phyloP scores from a whole-genome alignment of 225 moss, liverwort and hornwort species.

The Physcomitrellopsis africana region DNA sequence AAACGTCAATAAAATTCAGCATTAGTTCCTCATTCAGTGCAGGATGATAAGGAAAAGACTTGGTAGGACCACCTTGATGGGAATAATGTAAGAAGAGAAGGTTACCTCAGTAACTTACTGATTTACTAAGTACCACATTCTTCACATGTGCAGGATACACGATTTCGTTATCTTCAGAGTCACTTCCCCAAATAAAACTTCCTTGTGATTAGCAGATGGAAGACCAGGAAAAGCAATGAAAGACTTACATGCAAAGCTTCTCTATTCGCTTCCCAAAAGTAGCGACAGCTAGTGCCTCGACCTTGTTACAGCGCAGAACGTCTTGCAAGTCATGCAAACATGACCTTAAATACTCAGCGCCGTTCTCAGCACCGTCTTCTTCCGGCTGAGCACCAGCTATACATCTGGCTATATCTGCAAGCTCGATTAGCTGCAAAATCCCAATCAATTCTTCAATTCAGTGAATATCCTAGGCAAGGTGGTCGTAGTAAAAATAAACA shows the following conservation, averaged over 20 bases:
- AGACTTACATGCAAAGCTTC: conserved; percentile 74
- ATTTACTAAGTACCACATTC: conserved; percentile 6
- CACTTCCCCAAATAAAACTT: background rate
- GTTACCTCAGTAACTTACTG: conserved; percentile 1
- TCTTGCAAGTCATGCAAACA: conserved; percentile 97
- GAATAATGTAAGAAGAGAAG: background rate
- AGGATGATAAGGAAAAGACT: background rate
- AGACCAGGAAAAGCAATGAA: conserved; percentile 7
- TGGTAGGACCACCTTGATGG: conserved; percentile 1
- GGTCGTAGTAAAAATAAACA: background rate
- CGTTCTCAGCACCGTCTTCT: conserved; percentile 62
- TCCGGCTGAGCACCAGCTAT: conserved; percentile 70
- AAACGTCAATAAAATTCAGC: conserved; percentile 21
- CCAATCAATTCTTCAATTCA: conserved; percentile 14
- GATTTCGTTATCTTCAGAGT: background rate
- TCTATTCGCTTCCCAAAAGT: conserved; percentile 96
- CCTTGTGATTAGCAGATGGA: background rate
- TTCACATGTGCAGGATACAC: background rate
- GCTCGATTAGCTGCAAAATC: conserved; percentile 76
- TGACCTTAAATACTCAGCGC: conserved; percentile 70
- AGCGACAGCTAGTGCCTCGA: conserved; percentile 83
- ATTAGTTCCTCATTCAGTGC: conserved; percentile 5
- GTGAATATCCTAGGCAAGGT: conserved; percentile 11
- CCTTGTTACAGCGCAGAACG: conserved; percentile 81
- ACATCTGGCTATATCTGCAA: conserved; percentile 91